Evolutionary conservation across 176 grass and related monocot genomes (phyloP).

Genomic region (Musa beccarii): DNA sequence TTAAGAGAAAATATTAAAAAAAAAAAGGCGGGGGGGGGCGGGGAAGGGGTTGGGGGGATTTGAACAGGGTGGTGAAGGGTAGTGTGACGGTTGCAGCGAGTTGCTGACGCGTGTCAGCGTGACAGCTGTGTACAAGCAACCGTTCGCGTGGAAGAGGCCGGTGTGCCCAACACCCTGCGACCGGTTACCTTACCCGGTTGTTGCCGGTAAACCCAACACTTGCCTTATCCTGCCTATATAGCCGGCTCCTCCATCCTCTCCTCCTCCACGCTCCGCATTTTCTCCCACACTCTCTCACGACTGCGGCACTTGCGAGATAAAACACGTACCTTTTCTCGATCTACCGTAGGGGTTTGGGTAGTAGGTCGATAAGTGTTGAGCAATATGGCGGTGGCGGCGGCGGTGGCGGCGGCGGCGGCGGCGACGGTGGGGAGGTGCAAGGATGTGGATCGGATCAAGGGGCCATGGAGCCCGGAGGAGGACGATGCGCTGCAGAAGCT

Average conservation of each 20-base stretch:
- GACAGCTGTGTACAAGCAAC: conserved; percentile 9
- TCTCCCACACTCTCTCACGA: too few species aligned
- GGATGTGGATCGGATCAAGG: conserved; percentile 70
- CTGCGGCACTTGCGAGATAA: too few species aligned
- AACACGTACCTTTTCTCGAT: not conserved
- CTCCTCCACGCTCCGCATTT: too few species aligned
- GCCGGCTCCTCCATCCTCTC: too few species aligned
- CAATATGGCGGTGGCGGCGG: not conserved
- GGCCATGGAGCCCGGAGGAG: conserved; percentile 93
- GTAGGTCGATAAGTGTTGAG: too few species aligned
- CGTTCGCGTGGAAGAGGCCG: not conserved
- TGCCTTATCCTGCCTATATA: not conserved
- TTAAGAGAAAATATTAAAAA: not conserved
- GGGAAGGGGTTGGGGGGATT: too few species aligned
- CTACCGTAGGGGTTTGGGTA: not conserved
- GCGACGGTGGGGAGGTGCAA: not conserved
- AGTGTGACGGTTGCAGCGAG: not conserved
- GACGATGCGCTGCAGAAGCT: conserved; percentile 79
- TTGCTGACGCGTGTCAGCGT: not conserved
- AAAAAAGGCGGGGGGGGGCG: not conserved
- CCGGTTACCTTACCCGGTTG: conserved; percentile 5
- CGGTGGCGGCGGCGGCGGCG: not conserved
- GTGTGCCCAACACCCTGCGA: not conserved
- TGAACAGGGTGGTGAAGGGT: too few species aligned
- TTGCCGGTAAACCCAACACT: not conserved